These are phyloP conservation scores for Candida multigemmis DNA, from an alignment of 805 yeast species.

Conservation along the genomic window DNA sequence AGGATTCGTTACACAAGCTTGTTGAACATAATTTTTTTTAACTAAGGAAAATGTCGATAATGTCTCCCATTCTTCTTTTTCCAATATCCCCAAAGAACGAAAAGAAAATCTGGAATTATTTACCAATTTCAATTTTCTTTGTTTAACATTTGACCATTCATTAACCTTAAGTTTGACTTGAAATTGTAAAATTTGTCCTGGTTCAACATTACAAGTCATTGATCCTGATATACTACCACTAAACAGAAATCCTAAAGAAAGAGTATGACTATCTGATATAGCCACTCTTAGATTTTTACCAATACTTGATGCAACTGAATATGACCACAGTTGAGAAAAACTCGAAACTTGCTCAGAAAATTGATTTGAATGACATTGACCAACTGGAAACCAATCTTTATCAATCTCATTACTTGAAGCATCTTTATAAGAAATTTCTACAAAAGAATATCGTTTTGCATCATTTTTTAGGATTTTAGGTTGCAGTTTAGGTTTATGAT, in stretches of 20 bases:
- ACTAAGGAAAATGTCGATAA: no score
- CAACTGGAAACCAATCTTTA: not conserved
- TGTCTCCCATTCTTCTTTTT: no score
- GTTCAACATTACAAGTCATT: not conserved
- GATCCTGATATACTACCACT: not conserved
- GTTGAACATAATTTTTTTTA: no score
- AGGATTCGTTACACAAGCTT: no score
- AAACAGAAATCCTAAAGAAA: not conserved
- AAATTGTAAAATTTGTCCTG: not conserved
- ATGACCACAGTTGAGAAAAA: not conserved
- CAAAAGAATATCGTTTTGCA: not conserved
- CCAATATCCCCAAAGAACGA: no score
- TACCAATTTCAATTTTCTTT: not conserved
- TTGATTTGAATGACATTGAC: not conserved
- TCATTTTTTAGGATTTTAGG: not conserved
- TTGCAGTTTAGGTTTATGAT: not conserved
- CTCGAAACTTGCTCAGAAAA: not conserved
- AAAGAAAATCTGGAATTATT: no score
- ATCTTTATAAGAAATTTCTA: conserved; percentile 1
- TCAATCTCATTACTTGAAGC: no score
- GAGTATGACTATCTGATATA: not conserved
- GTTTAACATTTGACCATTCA: not conserved
- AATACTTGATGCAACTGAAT: not conserved
- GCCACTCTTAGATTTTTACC: not conserved
- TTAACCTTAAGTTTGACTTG: not conserved